A percentile compares a stretch with the other conserved stretches of the same genome.
phyloP scores from a whole-genome alignment of 257 asterid genomes.

The Gentiana dahurica region DNA sequence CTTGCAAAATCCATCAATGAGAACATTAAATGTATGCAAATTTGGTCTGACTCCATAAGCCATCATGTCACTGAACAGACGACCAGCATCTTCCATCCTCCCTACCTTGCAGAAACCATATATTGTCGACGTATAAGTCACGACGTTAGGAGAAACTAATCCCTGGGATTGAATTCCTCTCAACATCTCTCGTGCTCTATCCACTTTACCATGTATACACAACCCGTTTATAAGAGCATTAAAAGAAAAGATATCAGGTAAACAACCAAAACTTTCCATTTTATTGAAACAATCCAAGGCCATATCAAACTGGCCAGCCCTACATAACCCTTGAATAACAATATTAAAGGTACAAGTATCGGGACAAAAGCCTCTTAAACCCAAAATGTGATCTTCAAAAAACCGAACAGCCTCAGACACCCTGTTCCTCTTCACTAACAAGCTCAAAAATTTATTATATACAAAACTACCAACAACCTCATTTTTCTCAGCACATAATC shows the following conservation, averaged over 20 bases:
- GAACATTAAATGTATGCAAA: conserved; percentile 46
- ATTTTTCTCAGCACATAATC: conserved; percentile 27
- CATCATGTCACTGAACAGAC: conserved; percentile 56
- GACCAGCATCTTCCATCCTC: conserved; percentile 42
- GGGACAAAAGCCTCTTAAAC: conserved; percentile 39
- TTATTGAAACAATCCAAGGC: conserved; percentile 53
- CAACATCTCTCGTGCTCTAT: conserved; percentile 47
- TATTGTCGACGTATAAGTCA: conserved; percentile 67
- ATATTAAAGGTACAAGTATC: conserved; percentile 70
- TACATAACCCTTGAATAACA: conserved; percentile 68
- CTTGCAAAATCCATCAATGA: conserved; percentile 77
- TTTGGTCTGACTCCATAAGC: conserved; percentile 46
- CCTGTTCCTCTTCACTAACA: conserved; percentile 32
- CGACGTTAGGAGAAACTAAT: conserved; percentile 54
- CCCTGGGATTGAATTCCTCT: conserved; percentile 37
- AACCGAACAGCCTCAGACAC: conserved; percentile 64
- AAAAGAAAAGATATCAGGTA: conserved; percentile 53
- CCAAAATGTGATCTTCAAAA: conserved; percentile 48
- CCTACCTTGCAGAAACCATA: conserved; percentile 71
- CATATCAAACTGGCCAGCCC: conserved; percentile 39
- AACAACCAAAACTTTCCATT: conserved; percentile 53
- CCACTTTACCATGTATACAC: conserved; percentile 49
- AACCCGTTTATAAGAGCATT: conserved; percentile 66
- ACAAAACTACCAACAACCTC: conserved; percentile 40
- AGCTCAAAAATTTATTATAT: conserved; percentile 50